These are phyloP conservation scores for Camelina hispida DNA, from an alignment of 345 rosid species.

Conservation along the genomic window DNA sequence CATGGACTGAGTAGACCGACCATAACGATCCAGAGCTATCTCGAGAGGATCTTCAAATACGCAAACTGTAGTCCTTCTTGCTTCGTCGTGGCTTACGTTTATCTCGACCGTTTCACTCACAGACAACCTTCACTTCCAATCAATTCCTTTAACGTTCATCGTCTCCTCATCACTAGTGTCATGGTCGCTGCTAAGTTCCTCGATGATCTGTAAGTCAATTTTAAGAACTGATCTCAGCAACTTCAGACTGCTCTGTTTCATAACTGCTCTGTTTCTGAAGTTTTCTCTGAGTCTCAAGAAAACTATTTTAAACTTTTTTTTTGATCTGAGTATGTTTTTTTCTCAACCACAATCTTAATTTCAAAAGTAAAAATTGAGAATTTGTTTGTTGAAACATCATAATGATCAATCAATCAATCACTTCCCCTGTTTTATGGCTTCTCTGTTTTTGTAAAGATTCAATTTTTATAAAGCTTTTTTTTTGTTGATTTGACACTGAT, in stretches of 20 bases:
- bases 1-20: constrained; percentile 79
- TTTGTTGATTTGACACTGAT: not conserved
- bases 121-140: constrained; percentile 78
- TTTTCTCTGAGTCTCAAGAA: not conserved
- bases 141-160: constrained; percentile 86
- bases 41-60: constrained; percentile 83
- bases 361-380: not conserved
- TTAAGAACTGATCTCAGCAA: too few species aligned
- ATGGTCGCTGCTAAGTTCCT: constrained; percentile 88
- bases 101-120: constrained; percentile 81
- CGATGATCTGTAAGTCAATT: constrained; percentile 77
- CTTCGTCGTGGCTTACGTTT: constrained; percentile 83
- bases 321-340: not conserved
- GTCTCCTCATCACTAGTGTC: constrained; percentile 86
- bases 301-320: not conserved
- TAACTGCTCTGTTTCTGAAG: constrained; percentile 22
- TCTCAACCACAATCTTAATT: not conserved
- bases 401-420: constrained; percentile 1
- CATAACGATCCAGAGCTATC: constrained; percentile 73
- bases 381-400: not conserved
- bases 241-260: not conserved
- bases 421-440: constrained; percentile 8
- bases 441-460: constrained; percentile 26
- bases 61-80: constrained; percentile 93
- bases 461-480: not conserved